These are phyloP conservation scores for Trichoderma parareesei DNA, from an alignment of 495 filamentous ascomycete genomes.

Conservation along the genomic window DNA sequence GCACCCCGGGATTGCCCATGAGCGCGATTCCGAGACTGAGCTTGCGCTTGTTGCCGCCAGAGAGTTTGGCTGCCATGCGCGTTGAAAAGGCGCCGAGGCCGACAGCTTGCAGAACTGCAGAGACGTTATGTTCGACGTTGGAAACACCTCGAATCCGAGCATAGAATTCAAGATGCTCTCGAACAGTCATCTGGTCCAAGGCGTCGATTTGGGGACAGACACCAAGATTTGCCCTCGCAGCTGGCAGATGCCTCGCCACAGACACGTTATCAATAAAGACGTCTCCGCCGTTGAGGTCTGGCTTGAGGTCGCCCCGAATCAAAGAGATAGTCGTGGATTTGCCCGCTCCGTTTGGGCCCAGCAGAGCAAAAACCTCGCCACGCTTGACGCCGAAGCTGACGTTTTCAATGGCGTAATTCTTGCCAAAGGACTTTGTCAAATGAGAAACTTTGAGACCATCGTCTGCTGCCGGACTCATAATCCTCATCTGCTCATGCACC, in stretches of 20 bases:
- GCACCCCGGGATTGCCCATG: constrained; percentile 65
- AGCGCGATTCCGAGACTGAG: constrained; percentile 66
- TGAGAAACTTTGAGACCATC: constrained; percentile 69
- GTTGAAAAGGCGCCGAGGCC: constrained; percentile 50
- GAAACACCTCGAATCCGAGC: constrained; percentile 60
- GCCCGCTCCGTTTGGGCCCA: constrained; percentile 84
- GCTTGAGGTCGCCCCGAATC: constrained; percentile 75
- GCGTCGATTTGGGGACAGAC: constrained; percentile 71
- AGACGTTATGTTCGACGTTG: constrained; percentile 55
- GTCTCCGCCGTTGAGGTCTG: constrained; percentile 50
- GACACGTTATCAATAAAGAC: constrained; percentile 68
- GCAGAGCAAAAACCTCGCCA: constrained; percentile 74
- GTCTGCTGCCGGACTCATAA: constrained; percentile 35
- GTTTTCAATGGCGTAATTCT: constrained; percentile 66
- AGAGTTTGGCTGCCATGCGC: constrained; percentile 57
- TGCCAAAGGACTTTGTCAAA: constrained; percentile 67
- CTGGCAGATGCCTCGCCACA: constrained; percentile 53
- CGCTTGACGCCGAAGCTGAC: constrained; percentile 70
- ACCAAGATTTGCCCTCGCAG: constrained; percentile 63
- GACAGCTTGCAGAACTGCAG: constrained; percentile 49
- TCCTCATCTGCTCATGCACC: constrained; percentile 35
- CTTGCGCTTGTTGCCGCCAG: constrained; percentile 69
- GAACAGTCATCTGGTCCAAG: constrained; percentile 61
- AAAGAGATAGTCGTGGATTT: constrained; percentile 80
- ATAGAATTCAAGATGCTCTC: constrained; percentile 68